phyloP scores from a whole-genome alignment of 2,329 filamentous ascomycete species.

The Botrytis cinerea region DNA sequence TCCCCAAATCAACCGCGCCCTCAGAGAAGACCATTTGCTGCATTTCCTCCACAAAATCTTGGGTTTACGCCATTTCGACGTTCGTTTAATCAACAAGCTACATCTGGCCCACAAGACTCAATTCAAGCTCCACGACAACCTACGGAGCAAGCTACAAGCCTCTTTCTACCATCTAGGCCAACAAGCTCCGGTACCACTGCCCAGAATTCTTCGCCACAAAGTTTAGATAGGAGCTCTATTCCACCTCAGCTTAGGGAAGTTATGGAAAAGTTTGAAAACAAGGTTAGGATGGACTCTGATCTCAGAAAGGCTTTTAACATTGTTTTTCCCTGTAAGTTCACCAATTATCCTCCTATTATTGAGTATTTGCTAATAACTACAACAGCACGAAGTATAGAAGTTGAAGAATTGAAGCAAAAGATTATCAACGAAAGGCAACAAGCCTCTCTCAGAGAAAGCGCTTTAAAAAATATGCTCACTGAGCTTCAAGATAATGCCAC shows the following conservation, averaged over 20 bases:
- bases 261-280: slow-evolving; percentile 17
- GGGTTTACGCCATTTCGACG: not conserved
- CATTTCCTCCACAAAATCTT: not conserved
- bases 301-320: slow-evolving; percentile 15
- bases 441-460: slow-evolving; percentile 45
- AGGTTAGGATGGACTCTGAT: slow-evolving; percentile 11
- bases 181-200: not conserved
- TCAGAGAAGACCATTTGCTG: not conserved
- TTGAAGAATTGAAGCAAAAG: slow-evolving; percentile 15
- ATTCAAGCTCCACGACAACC: not conserved
- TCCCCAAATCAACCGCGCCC: not conserved
- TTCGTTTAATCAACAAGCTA: not conserved
- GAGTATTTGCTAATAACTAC: not conserved
- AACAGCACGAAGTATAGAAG: slow-evolving; percentile 15
- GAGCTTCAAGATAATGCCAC: not conserved
- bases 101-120: not conserved
- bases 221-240: slow-evolving; percentile 8
- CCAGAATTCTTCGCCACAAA: not conserved
- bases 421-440: slow-evolving; percentile 10
- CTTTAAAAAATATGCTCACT: slow-evolving; percentile 57
- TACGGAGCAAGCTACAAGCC: not conserved
- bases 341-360: not conserved
- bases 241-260: slow-evolving; percentile 15
- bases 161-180: not conserved
- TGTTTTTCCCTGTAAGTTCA: slow-evolving; percentile 17